phyloP scores from a whole-genome alignment of 2,329 filamentous ascomycete genomes.

The Aspergillus sp. region DNA sequence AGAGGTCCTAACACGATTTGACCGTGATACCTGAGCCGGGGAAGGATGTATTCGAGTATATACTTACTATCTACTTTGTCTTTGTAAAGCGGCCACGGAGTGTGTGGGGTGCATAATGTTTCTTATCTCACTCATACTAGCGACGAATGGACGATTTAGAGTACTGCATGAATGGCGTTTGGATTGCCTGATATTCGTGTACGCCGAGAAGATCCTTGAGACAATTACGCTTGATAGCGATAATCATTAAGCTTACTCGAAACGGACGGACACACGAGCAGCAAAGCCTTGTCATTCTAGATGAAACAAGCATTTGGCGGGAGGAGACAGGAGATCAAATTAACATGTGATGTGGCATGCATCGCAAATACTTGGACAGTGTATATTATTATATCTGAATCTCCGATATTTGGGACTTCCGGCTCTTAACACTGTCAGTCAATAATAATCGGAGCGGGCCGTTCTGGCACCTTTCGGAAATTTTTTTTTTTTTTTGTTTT shows the following conservation, averaged over 20 bases:
- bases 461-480: slow-evolving; percentile 4
- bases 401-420: background rate
- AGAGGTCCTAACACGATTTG: slow-evolving; percentile 87
- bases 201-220: slow-evolving; percentile 1
- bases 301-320: slow-evolving; percentile 8
- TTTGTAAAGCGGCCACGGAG: background rate
- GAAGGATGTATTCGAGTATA: background rate
- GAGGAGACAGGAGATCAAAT: slow-evolving; percentile 1
- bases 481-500: background rate
- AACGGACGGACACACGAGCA: slow-evolving; percentile 3
- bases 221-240: slow-evolving; percentile 13
- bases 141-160: slow-evolving; percentile 4
- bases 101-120: background rate
- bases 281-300: slow-evolving; percentile 9
- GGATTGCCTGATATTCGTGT: background rate
- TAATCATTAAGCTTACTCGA: slow-evolving; percentile 19
- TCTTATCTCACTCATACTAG: slow-evolving; percentile 1
- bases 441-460: slow-evolving; percentile 2
- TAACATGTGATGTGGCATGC: background rate
- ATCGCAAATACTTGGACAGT: background rate
- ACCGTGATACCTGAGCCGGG: slow-evolving; percentile 47
- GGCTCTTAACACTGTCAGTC: background rate
- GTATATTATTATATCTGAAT: too few species aligned
- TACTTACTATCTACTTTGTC: background rate
- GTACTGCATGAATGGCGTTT: background rate